Base-by-base conservation (phyloP, 257 asterid species). In the Avicennia marina region DNA sequence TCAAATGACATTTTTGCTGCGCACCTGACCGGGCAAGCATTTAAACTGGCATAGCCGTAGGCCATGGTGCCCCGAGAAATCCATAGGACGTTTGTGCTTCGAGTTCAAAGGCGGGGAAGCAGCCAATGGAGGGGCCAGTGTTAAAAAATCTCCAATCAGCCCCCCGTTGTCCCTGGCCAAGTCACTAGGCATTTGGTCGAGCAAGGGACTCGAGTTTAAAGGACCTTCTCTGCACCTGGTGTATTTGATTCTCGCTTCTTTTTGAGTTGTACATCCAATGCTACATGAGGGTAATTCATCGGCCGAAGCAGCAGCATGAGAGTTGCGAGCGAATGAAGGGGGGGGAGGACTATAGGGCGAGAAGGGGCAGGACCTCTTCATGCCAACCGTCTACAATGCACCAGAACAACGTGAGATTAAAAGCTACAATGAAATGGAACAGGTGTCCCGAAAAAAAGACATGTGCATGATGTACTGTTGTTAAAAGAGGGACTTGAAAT, bases 101-200 rank as follows among this genome's bases (percentile, higher is more conserved):
- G 68, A 63, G 54, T 51, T 62, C 29, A 44, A 38, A 47, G 56
- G 71, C 12, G 54, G 67, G 31, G 74, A 65, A 55, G 68, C 52
- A 64, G 69, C 49, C 18, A 53, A 36, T 0, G 90, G 90, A 70
- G 90, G 94, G 21, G 81, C 90, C 77, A 85, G 45, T 13, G 79
- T 63, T 68, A 85, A 78, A 41, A 85, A 79, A 53, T 80, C 84
- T 59, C 85, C 82, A 38, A 50, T 64, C 52, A 74, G 65, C 53
- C 22, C 55, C 67, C 41, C 75, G 15, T 73, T 57, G 25, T 59
- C 73, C 41, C 63, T 52, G 13, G 46, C 46, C 22, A 21, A 29
- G 34, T 64, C 75, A 16, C 48, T 48, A 9, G 56, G 57, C 53
- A 61, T 64, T 10, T 53, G 52, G 40, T 70, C 56, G 8, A 16